Base-by-base conservation (phyloP, 2,329 filamentous ascomycete species). In the Aspergillus fijiensis region DNA sequence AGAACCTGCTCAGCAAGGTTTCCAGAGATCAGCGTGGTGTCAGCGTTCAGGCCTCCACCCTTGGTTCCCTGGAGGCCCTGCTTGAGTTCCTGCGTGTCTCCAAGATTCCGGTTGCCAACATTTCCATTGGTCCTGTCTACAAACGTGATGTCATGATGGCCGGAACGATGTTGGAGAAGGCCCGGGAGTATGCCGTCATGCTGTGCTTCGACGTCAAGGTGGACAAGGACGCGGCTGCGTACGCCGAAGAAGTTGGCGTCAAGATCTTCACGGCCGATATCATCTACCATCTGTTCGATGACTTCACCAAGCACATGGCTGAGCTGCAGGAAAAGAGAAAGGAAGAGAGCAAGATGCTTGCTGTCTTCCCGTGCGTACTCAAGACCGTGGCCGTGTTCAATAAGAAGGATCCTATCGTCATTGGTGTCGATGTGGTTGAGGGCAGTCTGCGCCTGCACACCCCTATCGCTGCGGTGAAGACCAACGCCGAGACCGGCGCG, bases 191-290 rank as follows among this genome's bases (percentile, higher is more conserved):
- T 69, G 95, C 95, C n/a, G 91, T 98, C 74, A 99, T 99, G 95
- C 87, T 99, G 54, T 98, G 95, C 77, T 99, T 99, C 84, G 96
- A 99, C 76, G 95, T 99, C 79, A 98, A 97, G 82, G 91, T 99
- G 16, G 95, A 99, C 80, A 98, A 96, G 78, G 95, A 99, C 74
- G 95, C 95, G 0, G 87, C 89, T 66, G 84, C 86, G 10, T 96
- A 98, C 70, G 95, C 95, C 11, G 92, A 97, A 19, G 92, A 98
- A 59, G 88, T 96, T 63, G 92, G 92, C 55, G 91, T 99, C 80
- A 98, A 96, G 83, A 91, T 99, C 70, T 99, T 99, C 82, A 96
- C 92, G 3, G 95, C 96, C 2, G 94, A 99, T 77, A 99, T 99
- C 70, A 99, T 99, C 73, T 99, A 99, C 79, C 95, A 99, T 77